phyloP scores from a whole-genome alignment of 1,284 basidiomycete genomes.

The Cryptococcus amylolentus region DNA sequence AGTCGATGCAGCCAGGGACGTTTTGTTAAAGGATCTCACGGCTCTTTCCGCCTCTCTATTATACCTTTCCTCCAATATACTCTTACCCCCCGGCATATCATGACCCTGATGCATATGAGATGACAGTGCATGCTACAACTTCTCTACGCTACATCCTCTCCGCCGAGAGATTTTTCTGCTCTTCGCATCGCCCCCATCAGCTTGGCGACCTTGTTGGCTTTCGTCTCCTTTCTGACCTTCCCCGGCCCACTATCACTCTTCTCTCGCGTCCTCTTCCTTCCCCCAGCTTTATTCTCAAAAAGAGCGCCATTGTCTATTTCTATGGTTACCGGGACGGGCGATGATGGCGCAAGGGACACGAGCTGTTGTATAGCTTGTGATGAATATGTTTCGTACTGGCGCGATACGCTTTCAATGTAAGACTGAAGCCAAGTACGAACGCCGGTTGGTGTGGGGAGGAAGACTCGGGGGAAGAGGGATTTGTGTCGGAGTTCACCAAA shows the following conservation, averaged over 20 bases:
- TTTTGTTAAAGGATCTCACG: too few relatives aligned
- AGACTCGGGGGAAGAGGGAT: background rate
- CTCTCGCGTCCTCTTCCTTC: constrained; percentile 3
- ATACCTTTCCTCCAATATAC: too few relatives aligned
- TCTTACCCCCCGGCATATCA: too few relatives aligned
- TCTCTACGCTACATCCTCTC: background rate
- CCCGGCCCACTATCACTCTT: background rate
- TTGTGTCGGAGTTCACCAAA: constrained; percentile 13
- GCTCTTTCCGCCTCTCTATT: too few relatives aligned
- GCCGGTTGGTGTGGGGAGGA: background rate
- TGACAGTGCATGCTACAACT: too few relatives aligned
- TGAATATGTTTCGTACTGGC: background rate
- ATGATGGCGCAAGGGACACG: background rate
- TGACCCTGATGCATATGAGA: too few relatives aligned
- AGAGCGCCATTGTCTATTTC: background rate
- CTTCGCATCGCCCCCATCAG: constrained; percentile 20
- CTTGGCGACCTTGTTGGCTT: constrained; percentile 29
- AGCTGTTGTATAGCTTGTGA: background rate
- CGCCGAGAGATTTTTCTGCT: background rate
- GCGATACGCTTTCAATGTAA: too few relatives aligned
- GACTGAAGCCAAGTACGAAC: background rate
- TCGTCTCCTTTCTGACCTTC: constrained; percentile 17
- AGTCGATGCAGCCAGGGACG: too few relatives aligned
- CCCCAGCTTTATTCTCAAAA: background rate
- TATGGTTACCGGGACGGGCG: background rate